These are phyloP conservation scores for Vitis hybrid DNA, from an alignment of 177 flowering plant genomes.

Conservation along the genomic window DNA sequence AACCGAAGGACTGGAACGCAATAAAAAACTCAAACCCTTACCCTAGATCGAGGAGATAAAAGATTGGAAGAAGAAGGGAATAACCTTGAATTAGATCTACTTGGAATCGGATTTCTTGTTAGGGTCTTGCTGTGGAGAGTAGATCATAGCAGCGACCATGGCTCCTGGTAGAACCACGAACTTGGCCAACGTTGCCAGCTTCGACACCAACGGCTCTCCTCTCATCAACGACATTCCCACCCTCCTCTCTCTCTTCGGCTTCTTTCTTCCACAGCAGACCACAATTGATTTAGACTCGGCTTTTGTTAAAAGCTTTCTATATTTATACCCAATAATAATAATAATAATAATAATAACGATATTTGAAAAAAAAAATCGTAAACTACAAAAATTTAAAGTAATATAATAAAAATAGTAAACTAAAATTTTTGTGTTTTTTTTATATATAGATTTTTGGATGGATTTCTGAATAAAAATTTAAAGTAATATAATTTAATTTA, in stretches of 20 bases:
- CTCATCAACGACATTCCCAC: slow-evolving; percentile 37
- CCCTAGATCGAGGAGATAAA: background rate
- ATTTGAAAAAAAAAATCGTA: too few relatives aligned
- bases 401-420: too few relatives aligned
- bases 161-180: slow-evolving; percentile 53
- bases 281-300: background rate
- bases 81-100: slow-evolving; percentile 14
- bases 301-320: too few relatives aligned
- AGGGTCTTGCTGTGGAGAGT: slow-evolving; percentile 43
- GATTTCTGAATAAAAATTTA: too few relatives aligned
- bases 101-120: slow-evolving; percentile 12
- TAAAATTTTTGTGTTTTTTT: too few relatives aligned
- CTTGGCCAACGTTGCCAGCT: slow-evolving; percentile 45
- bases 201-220: slow-evolving; percentile 59
- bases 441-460: too few relatives aligned
- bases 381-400: too few relatives aligned
- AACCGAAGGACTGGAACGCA: background rate
- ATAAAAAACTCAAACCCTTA: background rate
- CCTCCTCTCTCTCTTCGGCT: background rate
- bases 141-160: slow-evolving; percentile 52
- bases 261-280: slow-evolving; percentile 1
- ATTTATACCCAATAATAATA: too few relatives aligned
- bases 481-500: too few relatives aligned
- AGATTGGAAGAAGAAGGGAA: background rate
- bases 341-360: too few relatives aligned